phyloP scores from a whole-genome alignment of 441 rosid genomes.

The Populus trichocarpa region DNA sequence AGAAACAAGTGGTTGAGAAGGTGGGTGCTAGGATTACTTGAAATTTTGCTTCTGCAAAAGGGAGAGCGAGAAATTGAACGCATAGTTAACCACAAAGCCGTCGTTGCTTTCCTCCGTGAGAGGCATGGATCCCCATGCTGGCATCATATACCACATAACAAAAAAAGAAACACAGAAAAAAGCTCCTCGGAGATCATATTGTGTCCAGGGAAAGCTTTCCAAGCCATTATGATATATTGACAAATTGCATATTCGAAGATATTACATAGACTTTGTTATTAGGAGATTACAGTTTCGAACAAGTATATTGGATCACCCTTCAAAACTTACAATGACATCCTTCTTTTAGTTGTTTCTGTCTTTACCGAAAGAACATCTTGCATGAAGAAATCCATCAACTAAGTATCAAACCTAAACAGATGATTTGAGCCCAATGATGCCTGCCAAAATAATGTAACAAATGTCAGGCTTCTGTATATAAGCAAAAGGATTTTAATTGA shows the following conservation, averaged over 20 bases:
- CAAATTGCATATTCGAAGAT: neutral
- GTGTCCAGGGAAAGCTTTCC: neutral
- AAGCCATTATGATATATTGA: neutral
- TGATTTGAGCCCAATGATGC: slow-evolving; percentile 80
- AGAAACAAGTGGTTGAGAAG: slow-evolving; percentile 97
- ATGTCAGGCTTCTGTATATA: slow-evolving; percentile 11
- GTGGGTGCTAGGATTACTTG: slow-evolving; percentile 14
- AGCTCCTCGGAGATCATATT: too few species aligned
- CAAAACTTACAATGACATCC: neutral
- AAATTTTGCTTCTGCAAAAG: neutral
- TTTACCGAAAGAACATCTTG: neutral
- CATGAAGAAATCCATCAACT: neutral
- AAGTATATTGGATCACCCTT: neutral
- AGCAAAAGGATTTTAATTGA: neutral
- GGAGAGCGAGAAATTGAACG: neutral
- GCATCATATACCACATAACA: neutral
- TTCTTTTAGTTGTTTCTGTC: neutral
- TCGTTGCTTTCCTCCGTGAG: too few species aligned
- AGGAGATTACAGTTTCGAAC: neutral
- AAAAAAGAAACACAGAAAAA: neutral
- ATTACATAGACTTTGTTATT: neutral
- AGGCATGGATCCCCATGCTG: too few species aligned
- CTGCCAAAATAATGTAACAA: slow-evolving; percentile 35
- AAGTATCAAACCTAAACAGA: slow-evolving; percentile 41
- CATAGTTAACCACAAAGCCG: too few species aligned